Evolutionary conservation across 495 filamentous ascomycete genomes (phyloP), one percentile per base, ranked within the genome.

Genomic region (Penicillium egyptiacum): DNA sequence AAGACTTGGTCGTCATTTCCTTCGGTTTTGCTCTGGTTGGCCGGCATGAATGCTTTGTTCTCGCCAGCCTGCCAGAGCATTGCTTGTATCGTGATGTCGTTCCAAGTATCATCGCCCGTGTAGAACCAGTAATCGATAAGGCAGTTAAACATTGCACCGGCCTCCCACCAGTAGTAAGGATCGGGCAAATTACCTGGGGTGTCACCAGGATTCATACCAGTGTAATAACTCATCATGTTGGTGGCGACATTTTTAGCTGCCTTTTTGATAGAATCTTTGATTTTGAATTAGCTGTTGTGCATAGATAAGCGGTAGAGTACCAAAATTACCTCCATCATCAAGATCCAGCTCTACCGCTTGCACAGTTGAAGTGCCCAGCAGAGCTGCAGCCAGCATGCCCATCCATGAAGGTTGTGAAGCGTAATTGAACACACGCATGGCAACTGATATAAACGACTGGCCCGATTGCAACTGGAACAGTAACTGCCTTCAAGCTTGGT

Each of bases 1-100:
- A 96, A 96, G 0, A 80, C 86, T 65, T 94, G 91, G 66, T 95
- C 90, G 61, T 95, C 90, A 69, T 95, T 95, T 49, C 91, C 89
- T 50, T 82, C 71, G 0, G 87, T 86, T 56, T 84, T 80, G 23
- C 87, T 88, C 63, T 96, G 90, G 68, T 96, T 96, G 11, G 73
- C 70, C 0, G 92, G 89, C 88, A 92, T 90, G 67, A 85, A 94
- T 54, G 91, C 81, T 10, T 74, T 69, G 40, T 86, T 78, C 12
- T 81, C 78, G 12, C 88, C 87, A 16, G 79, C 82, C 69, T 96
- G 92, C 68, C 83, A 87, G 2, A 87, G 62, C 51, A 96, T 64
- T 0, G 79, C 91, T 58, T 91, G 83, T 5, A 62, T 80, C 2
- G 86, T 86, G 19, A 86, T 75, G 28, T 84, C 76, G 71, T 91